Conservation (phyloP, 345 rosid species). For the Bruguiera sexangula region DNA sequence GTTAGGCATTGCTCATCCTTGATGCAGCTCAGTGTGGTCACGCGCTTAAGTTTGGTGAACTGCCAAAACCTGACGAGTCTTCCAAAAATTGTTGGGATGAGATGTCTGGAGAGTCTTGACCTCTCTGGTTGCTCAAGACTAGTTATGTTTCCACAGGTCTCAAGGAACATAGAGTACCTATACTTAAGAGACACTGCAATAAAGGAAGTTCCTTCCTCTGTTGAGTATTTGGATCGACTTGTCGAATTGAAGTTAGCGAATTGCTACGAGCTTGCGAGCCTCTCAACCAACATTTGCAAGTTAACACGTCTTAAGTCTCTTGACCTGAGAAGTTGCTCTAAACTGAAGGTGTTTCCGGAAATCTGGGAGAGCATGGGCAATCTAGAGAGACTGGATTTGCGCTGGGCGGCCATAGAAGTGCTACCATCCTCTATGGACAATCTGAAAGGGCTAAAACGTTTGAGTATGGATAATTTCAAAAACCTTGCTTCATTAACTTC, state of each 20-base stretch:
- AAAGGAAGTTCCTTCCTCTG: slow-evolving; percentile 12
- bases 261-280: not conserved
- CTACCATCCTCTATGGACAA: not conserved
- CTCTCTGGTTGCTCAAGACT: slow-evolving; percentile 9
- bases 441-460: not conserved
- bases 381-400: not conserved
- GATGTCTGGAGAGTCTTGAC: slow-evolving; percentile 10
- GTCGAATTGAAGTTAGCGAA: not conserved
- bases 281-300: not conserved
- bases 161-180: not conserved
- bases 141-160: not conserved
- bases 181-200: slow-evolving; percentile 2
- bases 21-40: not conserved
- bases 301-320: slow-evolving; percentile 1
- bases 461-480: rapidly evolving
- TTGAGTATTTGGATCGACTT: slow-evolving; percentile 5
- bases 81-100: slow-evolving; percentile 4
- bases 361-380: not conserved
- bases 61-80: slow-evolving; percentile 6
- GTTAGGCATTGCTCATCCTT: not conserved
- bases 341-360: slow-evolving; percentile 7
- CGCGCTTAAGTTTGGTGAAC: not conserved
- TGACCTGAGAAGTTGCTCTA: slow-evolving; percentile 2
- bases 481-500: not conserved
- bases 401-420: not conserved